Evolutionary conservation across 352 stramenopile species (phyloP).

Genomic region (Pythium dissimile): DNA sequence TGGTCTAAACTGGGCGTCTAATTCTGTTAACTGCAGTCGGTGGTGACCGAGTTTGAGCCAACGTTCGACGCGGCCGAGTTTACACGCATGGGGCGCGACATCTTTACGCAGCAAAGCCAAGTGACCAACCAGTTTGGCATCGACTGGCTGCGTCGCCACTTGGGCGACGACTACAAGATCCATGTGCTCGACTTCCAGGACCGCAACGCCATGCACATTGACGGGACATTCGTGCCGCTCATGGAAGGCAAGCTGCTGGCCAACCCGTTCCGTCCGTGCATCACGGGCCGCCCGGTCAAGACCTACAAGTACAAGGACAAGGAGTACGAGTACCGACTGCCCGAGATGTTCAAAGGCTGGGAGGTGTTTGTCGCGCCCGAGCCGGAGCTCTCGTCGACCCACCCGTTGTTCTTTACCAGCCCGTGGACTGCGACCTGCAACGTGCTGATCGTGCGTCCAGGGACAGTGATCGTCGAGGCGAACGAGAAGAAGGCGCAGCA

Average conservation of each 20-base stretch:
- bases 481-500: slow-evolving; percentile 79
- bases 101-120: slow-evolving; percentile 90
- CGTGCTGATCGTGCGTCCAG: slow-evolving; percentile 80
- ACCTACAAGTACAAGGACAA: slow-evolving; percentile 89
- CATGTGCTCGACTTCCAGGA: slow-evolving; percentile 90
- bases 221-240: slow-evolving; percentile 85
- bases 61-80: slow-evolving; percentile 90
- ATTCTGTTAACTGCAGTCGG: slow-evolving; percentile 32
- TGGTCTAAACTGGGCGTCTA: neutral
- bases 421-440: slow-evolving; percentile 91
- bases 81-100: slow-evolving; percentile 86
- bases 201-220: slow-evolving; percentile 91
- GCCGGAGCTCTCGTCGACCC: slow-evolving; percentile 67
- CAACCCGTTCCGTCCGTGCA: slow-evolving; percentile 85
- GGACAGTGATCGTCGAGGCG: slow-evolving; percentile 81
- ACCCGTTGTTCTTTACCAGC: slow-evolving; percentile 89
- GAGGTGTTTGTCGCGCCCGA: slow-evolving; percentile 86
- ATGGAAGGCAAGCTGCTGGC: slow-evolving; percentile 84
- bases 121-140: slow-evolving; percentile 91
- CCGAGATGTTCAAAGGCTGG: slow-evolving; percentile 91
- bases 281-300: slow-evolving; percentile 81
- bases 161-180: slow-evolving; percentile 83
- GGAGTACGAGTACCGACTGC: slow-evolving; percentile 83
- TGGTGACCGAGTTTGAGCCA: slow-evolving; percentile 88
- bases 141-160: slow-evolving; percentile 85